Conservation (phyloP, 108 stramenopile genomes). For the Nannochloropsis granulata region DNA sequence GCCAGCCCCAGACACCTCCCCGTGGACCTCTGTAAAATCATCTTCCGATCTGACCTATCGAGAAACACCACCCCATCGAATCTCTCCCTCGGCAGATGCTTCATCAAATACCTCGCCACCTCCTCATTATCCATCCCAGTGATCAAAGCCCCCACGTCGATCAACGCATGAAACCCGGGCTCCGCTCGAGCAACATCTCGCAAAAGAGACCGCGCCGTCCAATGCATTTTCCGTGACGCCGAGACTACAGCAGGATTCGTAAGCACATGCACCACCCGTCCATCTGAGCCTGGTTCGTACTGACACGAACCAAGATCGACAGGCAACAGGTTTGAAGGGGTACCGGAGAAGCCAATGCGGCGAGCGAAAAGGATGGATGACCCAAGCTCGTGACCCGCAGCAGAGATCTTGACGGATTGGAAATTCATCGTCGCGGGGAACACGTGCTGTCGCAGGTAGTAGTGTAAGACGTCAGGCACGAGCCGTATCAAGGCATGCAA, state of each 20-base stretch:
- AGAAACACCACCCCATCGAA: constrained; percentile 90
- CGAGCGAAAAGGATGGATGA: constrained; percentile 15
- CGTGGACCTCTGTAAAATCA: constrained; percentile 50
- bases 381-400: constrained; percentile 30
- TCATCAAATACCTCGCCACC: constrained; percentile 68
- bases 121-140: constrained; percentile 87
- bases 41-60: constrained; percentile 78
- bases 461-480: background rate
- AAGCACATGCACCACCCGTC: background rate
- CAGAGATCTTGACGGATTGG: constrained; percentile 2
- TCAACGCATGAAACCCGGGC: constrained; percentile 59
- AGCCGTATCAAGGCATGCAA: background rate
- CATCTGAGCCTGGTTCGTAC: constrained; percentile 26
- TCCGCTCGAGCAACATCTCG: constrained; percentile 29
- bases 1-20: constrained; percentile 51
- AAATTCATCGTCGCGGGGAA: background rate
- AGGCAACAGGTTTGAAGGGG: constrained; percentile 34
- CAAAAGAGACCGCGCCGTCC: constrained; percentile 32
- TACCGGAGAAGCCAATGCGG: constrained; percentile 37
- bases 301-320: constrained; percentile 13
- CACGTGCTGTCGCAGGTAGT: background rate
- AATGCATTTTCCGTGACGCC: constrained; percentile 2
- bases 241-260: constrained; percentile 1
- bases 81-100: constrained; percentile 46
- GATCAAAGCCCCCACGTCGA: constrained; percentile 87